Base-by-base conservation (phyloP, 257 asterid genomes). In the Parsonsia alboflavescens region DNA sequence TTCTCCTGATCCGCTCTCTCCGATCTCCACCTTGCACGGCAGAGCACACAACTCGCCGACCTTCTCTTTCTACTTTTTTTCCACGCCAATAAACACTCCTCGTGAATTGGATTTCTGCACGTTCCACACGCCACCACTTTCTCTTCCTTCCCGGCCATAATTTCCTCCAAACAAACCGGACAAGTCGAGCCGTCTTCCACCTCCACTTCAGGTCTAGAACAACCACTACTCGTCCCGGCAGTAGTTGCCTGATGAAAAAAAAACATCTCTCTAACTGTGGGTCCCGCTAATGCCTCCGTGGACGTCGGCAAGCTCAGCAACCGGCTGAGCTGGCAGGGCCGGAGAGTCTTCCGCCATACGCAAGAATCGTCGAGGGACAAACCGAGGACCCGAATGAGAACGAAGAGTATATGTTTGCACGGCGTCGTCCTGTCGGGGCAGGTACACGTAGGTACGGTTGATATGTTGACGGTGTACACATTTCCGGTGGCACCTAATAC, bases 81-180 rank as follows among this genome's bases (percentile, higher is more conserved):
- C 99, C 99, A 94, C 2, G 87, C 77, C 93, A 85, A 71, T 82
- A 94, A 89, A 68, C 98, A 94, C 76, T 88, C 92, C 59, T 89
- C 96, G 50, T 94, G 98, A n/a, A 94, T 73, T 48, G 86, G 85
- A 72, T 94, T 94, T 85, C 79, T 88, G 56, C 99, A 94, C 1
- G 89, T 87, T 73, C 86, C 79, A 36, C 99, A 94, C 44, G 84
- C 89, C 77, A 88, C 92, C 62, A 94, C 76, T 77, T 80, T 92
- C 66, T 87, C 93, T 72, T 80, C 96, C 21, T 66, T 83, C 30
- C 82, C n/a, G n/a, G n/a, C 72, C 97, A 94, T 33, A 33, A 33
- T 87, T 63, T 86, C 97, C 89, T 94, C 98, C 78, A 94, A 78
- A 80, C 99, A 94, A 21, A 92, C 90, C 10, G 98, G 98, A 78